Evolutionary conservation across 192 early-diverging fungal species (phyloP), one percentile per base, ranked within the genome.

Genomic region (Backusella tarrabulga): DNA sequence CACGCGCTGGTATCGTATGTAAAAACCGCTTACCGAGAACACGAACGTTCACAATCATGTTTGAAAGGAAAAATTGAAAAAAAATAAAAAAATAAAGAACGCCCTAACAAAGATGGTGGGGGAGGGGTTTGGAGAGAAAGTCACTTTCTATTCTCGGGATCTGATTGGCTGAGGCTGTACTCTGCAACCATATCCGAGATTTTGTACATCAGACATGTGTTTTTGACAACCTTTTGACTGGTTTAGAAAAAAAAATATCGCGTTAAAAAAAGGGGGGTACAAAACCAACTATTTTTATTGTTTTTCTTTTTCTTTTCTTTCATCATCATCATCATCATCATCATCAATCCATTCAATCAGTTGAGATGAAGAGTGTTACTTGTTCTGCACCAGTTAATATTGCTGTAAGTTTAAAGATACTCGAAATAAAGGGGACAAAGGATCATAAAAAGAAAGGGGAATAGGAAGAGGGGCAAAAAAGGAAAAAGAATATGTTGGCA

Each of bases 351-450:
- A 72, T 74, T 72, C 26, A 19, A 29, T 38, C 23, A n/a, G 46
- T n/a, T n/a, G 19, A 35, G 72, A 80, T 84, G 79, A 79, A 78
- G 52, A 76, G 72, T 60, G 92, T 93, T 11, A 99, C 98, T 44
- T 94, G 93, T 81, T 94, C 95, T 17, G 95, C 97, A 6, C 98
- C 98, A 68, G 97, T 99, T 78, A 99, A 99, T 87, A 99, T 99
- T 84, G 98, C 98, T 44, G 97, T 98, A 84, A 81, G 78, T 60
- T 60, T 60, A 52, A n/a, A 14, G 11, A 21, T 21, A 54, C 52
- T 54, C 52, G 32, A n/a, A 77, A 42, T 67, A 74, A 67, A 29
- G 6, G 14, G 21, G 8, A 71, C 35, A 44, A n/a, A 32, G 23
- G 34, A 29, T 5, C 15, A n/a, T 6, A 36, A 36, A 50, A 8